phyloP scores from a whole-genome alignment of 345 rosid genomes.

The Pugionium cornutum region DNA sequence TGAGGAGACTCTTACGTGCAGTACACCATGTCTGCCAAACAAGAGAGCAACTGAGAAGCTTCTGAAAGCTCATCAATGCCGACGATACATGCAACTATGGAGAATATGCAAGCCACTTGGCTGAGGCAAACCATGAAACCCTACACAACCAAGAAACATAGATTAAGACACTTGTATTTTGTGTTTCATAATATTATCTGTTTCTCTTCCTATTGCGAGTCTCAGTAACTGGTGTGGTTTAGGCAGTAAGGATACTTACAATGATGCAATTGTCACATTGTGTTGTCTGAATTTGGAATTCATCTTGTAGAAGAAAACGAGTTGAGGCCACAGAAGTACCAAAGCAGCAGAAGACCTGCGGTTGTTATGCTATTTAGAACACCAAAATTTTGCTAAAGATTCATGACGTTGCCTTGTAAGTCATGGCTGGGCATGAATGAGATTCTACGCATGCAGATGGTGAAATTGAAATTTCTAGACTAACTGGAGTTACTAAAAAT shows the following conservation, averaged over 20 bases:
- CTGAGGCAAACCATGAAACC: constrained; percentile 69
- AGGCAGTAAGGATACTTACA: constrained; percentile 39
- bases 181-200: not conserved
- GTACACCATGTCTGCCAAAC: constrained; percentile 50
- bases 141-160: constrained; percentile 32
- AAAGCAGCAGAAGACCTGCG: constrained; percentile 85
- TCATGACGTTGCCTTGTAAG: not conserved
- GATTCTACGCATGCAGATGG: not conserved
- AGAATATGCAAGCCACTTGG: constrained; percentile 71
- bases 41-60: constrained; percentile 52
- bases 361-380: constrained; percentile 6
- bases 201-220: not conserved
- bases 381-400: not conserved
- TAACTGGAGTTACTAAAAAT: too few relatives aligned
- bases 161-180: not conserved
- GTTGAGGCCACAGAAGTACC: constrained; percentile 79
- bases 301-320: constrained; percentile 78
- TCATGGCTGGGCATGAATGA: constrained; percentile 1
- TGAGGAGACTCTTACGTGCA: constrained; percentile 59
- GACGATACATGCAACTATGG: constrained; percentile 54
- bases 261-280: constrained; percentile 78
- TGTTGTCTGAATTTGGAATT: constrained; percentile 70
- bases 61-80: constrained; percentile 67
- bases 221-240: not conserved
- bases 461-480: not conserved